phyloP scores from a whole-genome alignment of 1,139 yeast genomes.

The Yamadazyma blattariae region DNA sequence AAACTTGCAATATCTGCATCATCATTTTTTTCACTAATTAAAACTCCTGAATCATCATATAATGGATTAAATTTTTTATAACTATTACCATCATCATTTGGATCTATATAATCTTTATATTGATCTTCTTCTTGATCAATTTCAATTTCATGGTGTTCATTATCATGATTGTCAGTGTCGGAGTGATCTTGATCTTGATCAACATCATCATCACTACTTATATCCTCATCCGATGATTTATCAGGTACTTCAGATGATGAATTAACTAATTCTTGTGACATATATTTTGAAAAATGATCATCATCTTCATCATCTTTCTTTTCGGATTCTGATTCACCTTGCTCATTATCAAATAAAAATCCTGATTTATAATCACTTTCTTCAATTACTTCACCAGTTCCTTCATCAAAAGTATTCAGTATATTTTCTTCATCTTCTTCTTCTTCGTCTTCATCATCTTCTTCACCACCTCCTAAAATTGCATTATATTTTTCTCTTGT shows the following conservation, averaged over 20 bases:
- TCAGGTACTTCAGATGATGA: constrained; percentile 55
- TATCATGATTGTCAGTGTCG: constrained; percentile 8
- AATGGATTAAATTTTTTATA: constrained; percentile 65
- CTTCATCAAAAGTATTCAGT: constrained; percentile 52
- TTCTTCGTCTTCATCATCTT: constrained; percentile 35
- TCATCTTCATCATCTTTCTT: constrained; percentile 27
- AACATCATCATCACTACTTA: constrained; percentile 41
- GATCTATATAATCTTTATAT: constrained; percentile 60
- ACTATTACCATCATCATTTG: constrained; percentile 78
- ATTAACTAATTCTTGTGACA: constrained; percentile 75
- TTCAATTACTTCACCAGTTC: constrained; percentile 45
- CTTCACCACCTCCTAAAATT: constrained; percentile 76
- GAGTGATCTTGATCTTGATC: constrained; percentile 32
- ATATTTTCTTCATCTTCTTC: constrained; percentile 32
- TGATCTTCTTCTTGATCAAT: constrained; percentile 41
- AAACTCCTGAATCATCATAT: constrained; percentile 44
- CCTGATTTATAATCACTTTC: constrained; percentile 34
- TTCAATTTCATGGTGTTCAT: constrained; percentile 36
- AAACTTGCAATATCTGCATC: constrained; percentile 27
- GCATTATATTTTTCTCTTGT: constrained; percentile 94
- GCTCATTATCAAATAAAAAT: constrained; percentile 36
- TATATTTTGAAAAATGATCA: constrained; percentile 66
- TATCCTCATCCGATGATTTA: constrained; percentile 17
- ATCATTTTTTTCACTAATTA: constrained; percentile 21
- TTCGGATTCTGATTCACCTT: constrained; percentile 26